phyloP scores from a whole-genome alignment of 805 yeast species.

The Wickerhamiella brachini region DNA sequence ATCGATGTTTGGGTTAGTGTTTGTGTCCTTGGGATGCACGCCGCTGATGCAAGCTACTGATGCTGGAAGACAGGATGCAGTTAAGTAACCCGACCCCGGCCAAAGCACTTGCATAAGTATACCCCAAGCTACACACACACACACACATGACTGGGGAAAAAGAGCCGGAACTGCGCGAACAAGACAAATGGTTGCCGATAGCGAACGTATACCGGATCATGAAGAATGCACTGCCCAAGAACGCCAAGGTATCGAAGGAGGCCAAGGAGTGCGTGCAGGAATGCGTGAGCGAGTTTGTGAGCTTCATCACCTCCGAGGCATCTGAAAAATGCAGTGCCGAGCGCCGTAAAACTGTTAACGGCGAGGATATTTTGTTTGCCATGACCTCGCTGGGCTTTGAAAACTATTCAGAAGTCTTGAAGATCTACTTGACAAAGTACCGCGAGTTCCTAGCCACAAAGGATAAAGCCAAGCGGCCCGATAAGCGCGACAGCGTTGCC shows the following conservation, averaged over 20 bases:
- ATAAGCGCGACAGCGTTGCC: neutral
- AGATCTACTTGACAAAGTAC: conserved; percentile 54
- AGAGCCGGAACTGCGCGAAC: conserved; percentile 43
- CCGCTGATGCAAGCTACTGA: too few relatives aligned
- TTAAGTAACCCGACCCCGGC: neutral
- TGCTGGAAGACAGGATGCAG: neutral
- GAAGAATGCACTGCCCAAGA: conserved; percentile 58
- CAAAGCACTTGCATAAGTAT: neutral
- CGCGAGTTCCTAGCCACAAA: conserved; percentile 29
- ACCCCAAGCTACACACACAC: neutral
- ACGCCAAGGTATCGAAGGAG: conserved; percentile 67
- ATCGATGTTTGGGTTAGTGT: too few relatives aligned
- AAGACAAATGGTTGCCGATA: conserved; percentile 48
- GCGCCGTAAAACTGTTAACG: conserved; percentile 56
- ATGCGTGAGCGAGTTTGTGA: conserved; percentile 53
- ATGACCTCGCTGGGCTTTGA: conserved; percentile 56
- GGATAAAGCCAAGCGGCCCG: conserved; percentile 14
- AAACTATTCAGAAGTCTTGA: conserved; percentile 54
- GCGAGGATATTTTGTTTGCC: conserved; percentile 53
- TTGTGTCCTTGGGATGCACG: too few relatives aligned
- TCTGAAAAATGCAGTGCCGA: conserved; percentile 51
- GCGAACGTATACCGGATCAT: conserved; percentile 58
- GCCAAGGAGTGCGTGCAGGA: conserved; percentile 69
- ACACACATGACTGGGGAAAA: neutral
- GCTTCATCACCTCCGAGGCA: conserved; percentile 52